phyloP scores from a whole-genome alignment of 75 land plant genomes.

The Pinus taeda region DNA sequence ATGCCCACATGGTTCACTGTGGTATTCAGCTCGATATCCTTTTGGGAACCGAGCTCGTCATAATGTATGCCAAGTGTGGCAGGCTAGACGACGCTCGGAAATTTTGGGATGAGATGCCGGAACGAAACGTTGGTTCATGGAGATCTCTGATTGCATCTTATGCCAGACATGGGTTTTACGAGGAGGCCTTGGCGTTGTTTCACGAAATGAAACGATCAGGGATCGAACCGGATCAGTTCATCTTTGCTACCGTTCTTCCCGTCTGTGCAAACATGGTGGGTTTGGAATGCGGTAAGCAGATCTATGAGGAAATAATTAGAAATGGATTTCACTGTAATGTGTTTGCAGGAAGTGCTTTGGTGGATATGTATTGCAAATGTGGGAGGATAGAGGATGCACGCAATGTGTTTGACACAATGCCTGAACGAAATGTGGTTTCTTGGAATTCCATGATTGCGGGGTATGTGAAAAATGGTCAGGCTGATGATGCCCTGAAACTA shows the following conservation, averaged over 20 bases:
- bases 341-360: background rate
- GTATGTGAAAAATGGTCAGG: background rate
- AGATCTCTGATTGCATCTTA: constrained; percentile 17
- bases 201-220: constrained; percentile 15
- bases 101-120: constrained; percentile 11
- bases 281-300: background rate
- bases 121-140: constrained; percentile 14
- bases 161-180: constrained; percentile 13
- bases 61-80: constrained; percentile 23
- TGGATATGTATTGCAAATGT: constrained; percentile 10
- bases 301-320: background rate
- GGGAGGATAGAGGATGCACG: background rate
- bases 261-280: constrained; percentile 17
- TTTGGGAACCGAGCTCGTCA: background rate
- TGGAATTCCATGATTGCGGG: constrained; percentile 4
- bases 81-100: constrained; percentile 6
- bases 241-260: constrained; percentile 10
- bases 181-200: constrained; percentile 13
- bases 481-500: background rate
- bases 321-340: constrained; percentile 1
- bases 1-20: too few species aligned
- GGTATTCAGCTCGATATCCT: too few species aligned
- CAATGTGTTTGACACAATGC: constrained; percentile 3
- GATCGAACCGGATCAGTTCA: constrained; percentile 18
- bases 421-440: background rate